These are phyloP conservation scores for Pythium sukuiense DNA, from an alignment of 352 stramenopile species.

Conservation along the genomic window DNA sequence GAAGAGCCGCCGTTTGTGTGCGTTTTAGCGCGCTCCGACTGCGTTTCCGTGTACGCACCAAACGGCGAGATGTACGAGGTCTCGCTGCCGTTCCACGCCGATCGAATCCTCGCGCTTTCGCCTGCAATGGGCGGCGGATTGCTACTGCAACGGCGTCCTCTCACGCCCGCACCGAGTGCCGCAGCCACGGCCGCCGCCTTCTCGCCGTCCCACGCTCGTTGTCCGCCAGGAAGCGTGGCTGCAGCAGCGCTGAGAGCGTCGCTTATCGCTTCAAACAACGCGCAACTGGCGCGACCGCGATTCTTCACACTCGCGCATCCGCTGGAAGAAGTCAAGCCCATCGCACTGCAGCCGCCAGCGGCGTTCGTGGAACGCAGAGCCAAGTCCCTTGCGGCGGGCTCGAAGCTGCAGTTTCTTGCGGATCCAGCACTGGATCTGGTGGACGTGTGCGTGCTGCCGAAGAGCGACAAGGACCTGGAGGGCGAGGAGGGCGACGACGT, in stretches of 20 bases:
- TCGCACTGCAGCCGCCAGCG: slow-evolving; percentile 29
- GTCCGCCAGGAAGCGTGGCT: not conserved
- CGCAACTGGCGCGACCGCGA: slow-evolving; percentile 33
- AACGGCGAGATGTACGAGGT: slow-evolving; percentile 71
- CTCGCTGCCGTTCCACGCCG: slow-evolving; percentile 71
- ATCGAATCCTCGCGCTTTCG: slow-evolving; percentile 42
- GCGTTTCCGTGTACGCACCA: slow-evolving; percentile 63
- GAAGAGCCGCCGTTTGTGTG: slow-evolving; percentile 41
- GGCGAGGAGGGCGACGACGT: not conserved
- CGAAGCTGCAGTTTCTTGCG: slow-evolving; percentile 38
- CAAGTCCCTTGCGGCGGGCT: not conserved
- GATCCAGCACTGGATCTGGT: slow-evolving; percentile 60
- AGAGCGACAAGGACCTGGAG: slow-evolving; percentile 8
- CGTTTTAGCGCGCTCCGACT: slow-evolving; percentile 67
- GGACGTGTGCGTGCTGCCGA: slow-evolving; percentile 29
- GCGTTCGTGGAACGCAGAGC: not conserved
- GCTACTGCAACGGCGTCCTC: slow-evolving; percentile 60
- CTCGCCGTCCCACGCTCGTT: slow-evolving; percentile 22
- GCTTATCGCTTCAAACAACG: not conserved
- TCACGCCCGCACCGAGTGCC: slow-evolving; percentile 32
- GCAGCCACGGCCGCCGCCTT: slow-evolving; percentile 33
- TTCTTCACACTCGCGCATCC: slow-evolving; percentile 78
- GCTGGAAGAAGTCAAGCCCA: slow-evolving; percentile 75
- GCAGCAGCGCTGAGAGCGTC: not conserved
- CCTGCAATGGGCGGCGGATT: slow-evolving; percentile 38